These are phyloP conservation scores for Podila clonocystis DNA, from an alignment of 192 early-diverging fungal genomes.

Conservation along the genomic window DNA sequence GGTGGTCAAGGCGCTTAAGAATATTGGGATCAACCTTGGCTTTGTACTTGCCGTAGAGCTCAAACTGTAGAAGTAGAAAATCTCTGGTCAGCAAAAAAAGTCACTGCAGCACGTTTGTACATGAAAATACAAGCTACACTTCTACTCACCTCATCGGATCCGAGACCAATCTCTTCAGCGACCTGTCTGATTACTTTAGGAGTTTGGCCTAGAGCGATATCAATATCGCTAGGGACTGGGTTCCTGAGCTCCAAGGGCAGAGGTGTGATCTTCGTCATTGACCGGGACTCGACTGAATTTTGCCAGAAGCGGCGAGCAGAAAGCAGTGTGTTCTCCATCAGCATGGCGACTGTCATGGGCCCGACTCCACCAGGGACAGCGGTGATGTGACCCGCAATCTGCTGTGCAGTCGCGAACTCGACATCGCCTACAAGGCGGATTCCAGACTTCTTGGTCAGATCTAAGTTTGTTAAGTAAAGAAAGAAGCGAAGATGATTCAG, in stretches of 20 bases:
- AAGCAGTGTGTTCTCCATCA: conserved; percentile 88
- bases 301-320: conserved; percentile 79
- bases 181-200: conserved; percentile 87
- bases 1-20: conserved; percentile 81
- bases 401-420: conserved; percentile 74
- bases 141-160: conserved; percentile 64
- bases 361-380: conserved; percentile 99
- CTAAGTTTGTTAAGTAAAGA: conserved; percentile 39
- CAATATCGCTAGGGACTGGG: conserved; percentile 96
- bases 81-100: neutral
- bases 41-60: conserved; percentile 88
- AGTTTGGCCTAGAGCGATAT: conserved; percentile 88
- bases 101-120: too few relatives aligned
- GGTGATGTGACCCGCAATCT: conserved; percentile 86
- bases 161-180: conserved; percentile 87
- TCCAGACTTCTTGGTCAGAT: conserved; percentile 90
- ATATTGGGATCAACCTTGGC: conserved; percentile 90
- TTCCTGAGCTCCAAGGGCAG: conserved; percentile 70
- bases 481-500: neutral
- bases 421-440: conserved; percentile 95
- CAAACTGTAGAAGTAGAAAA: conserved; percentile 59
- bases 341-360: conserved; percentile 99
- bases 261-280: conserved; percentile 57
- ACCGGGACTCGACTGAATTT: conserved; percentile 51
- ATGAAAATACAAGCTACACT: neutral